Conservation (phyloP, 257 asterid genomes). For the Perilla frutescens region DNA sequence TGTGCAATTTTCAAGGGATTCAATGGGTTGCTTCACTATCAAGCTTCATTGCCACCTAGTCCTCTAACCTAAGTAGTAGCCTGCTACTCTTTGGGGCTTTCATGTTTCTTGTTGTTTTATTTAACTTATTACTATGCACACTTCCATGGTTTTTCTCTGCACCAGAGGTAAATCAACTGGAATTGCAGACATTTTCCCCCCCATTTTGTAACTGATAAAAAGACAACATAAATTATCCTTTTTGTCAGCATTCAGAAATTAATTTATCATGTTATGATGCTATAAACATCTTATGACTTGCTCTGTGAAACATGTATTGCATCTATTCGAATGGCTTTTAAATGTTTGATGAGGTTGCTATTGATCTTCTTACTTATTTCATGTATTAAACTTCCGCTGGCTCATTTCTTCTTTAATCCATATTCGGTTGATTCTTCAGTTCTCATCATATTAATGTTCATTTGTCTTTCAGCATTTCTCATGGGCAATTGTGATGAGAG, state of each 20-base stretch:
- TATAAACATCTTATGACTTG: constrained; percentile 6
- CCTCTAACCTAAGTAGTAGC: background rate
- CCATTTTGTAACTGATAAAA: constrained; percentile 10
- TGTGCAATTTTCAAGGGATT: constrained; percentile 14
- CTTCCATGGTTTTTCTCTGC: background rate
- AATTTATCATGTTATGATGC: constrained; percentile 17
- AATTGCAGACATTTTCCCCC: background rate
- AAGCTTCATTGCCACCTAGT: constrained; percentile 19
- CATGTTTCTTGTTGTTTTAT: constrained; percentile 10
- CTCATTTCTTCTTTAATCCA: constrained; percentile 11
- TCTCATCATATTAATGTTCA: constrained; percentile 26
- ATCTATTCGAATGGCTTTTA: background rate
- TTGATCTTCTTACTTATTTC: background rate
- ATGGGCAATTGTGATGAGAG: constrained; percentile 22
- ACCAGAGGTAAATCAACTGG: constrained; percentile 13
- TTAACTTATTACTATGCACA: constrained; percentile 6
- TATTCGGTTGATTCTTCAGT: constrained; percentile 22
- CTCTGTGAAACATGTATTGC: background rate
- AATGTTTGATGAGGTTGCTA: constrained; percentile 10
- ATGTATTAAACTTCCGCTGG: background rate
- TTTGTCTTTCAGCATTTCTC: constrained; percentile 34
- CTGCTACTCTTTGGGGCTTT: constrained; percentile 19
- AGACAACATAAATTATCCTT: background rate
- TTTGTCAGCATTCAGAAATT: constrained; percentile 5
- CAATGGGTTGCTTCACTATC: constrained; percentile 7